These are phyloP conservation scores for Emericellopsis cladophorae DNA, from an alignment of 2,329 filamentous ascomycete genomes.

Conservation along the genomic window DNA sequence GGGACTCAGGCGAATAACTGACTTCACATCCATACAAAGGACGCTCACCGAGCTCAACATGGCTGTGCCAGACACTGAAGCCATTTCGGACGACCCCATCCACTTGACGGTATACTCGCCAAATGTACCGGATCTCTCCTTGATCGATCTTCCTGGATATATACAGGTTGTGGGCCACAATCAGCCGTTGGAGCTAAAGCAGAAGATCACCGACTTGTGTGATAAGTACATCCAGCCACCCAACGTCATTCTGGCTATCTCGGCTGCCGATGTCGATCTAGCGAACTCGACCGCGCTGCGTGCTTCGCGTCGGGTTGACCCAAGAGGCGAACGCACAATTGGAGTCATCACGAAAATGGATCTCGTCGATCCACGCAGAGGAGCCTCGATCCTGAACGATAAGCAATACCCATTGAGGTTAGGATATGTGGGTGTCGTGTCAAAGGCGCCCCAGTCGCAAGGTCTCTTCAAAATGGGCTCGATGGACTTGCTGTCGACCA, in stretches of 20 bases:
- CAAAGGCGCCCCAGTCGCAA: conserved; percentile 56
- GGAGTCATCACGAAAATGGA: conserved; percentile 99
- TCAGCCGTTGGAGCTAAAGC: conserved; percentile 82
- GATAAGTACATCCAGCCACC: conserved; percentile 97
- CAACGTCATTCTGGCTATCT: conserved; percentile 94
- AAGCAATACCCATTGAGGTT: conserved; percentile 90
- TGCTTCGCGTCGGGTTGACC: conserved; percentile 84
- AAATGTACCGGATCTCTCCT: conserved; percentile 84
- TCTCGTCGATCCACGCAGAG: conserved; percentile 73
- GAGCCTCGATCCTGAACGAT: conserved; percentile 67
- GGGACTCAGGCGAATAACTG: conserved; percentile 76
- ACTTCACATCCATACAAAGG: conserved; percentile 84
- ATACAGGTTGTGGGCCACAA: conserved; percentile 91
- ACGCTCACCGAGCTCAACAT: conserved; percentile 91
- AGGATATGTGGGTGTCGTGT: conserved; percentile 92
- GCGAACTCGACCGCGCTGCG: conserved; percentile 90
- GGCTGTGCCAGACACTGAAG: conserved; percentile 80
- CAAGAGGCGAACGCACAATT: conserved; percentile 88
- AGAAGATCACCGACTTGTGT: conserved; percentile 90
- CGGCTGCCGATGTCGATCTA: conserved; percentile 91
- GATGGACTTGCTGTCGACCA: conserved; percentile 66
- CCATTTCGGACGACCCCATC: conserved; percentile 93
- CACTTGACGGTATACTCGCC: conserved; percentile 92
- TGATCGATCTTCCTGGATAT: conserved; percentile 94
- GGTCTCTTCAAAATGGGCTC: conserved; percentile 76